Conservation (phyloP, 2,329 filamentous ascomycete species). For the Chaetomium sp. region DNA sequence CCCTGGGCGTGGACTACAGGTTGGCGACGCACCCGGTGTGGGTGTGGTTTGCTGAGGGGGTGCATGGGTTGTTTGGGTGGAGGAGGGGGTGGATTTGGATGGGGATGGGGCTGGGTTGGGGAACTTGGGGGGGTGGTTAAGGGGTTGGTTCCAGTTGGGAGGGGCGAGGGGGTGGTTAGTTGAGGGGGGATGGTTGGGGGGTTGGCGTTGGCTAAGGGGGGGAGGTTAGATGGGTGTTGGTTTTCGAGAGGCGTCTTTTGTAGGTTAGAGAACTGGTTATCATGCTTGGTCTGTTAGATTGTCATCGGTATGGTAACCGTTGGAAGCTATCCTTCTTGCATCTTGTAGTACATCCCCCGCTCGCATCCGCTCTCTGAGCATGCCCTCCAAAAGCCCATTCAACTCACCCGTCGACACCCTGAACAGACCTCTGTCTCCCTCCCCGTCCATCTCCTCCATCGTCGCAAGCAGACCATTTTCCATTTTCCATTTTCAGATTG, state of each 20-base stretch:
- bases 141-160: background rate
- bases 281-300: background rate
- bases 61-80: constrained; percentile 20
- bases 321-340: background rate
- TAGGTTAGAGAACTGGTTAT: background rate
- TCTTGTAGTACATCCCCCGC: background rate
- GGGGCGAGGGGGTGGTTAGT: background rate
- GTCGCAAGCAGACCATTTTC: no score
- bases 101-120: background rate
- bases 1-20: constrained; percentile 30
- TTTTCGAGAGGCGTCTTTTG: background rate
- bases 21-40: constrained; percentile 25
- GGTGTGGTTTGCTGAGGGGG: constrained; percentile 12
- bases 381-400: background rate
- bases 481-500: no score
- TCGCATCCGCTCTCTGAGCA: background rate
- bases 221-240: background rate
- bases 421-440: background rate
- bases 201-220: background rate
- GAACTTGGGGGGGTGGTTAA: background rate
- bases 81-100: background rate
- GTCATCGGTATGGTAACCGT: background rate
- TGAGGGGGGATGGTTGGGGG: background rate
- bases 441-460: background rate
- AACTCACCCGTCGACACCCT: background rate